Base-by-base conservation (phyloP, 495 filamentous ascomycete species). In the Penicillium canescens region DNA sequence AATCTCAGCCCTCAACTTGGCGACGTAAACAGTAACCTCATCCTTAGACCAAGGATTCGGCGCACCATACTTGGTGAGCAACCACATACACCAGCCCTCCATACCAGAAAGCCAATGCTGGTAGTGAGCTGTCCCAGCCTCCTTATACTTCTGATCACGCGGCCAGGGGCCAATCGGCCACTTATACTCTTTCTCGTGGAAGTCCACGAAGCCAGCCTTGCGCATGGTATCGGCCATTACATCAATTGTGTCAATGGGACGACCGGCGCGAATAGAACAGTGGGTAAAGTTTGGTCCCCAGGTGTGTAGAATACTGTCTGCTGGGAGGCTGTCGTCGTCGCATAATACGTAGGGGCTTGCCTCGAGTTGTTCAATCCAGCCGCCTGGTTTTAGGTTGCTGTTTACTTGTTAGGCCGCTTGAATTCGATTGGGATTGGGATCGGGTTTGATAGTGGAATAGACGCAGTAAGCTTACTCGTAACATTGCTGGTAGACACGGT, bases 321-420 rank as follows among this genome's bases (percentile, higher is more conserved):
- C 62, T 9, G 54, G 52, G 8, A 73, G 44, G 37, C 65, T 72
- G 37, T 63, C 62, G 58, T 82, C 79, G 55, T 79, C 75, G 44
- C 66, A 70, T 1, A 51, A 37, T 13, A 74, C 61, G 36, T 46
- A 31, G 39, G 67, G 61, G 41, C 59, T 51, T 4, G 76, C 52
- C 41, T 84, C 81, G 42, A 81, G 71, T 43, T 80, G 60, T 53
- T 85, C 82, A 28, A 82, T 65, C 65, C 75, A 83, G 20, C 76
- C 81, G 39, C 81, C 78, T 1, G 80, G 79, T 46, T 62, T 67
- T 6, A 66, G 56, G 35, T 59, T 57, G 6, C 56, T 59, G 20
- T 18, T 23, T 28, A 8, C 14, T 35, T 9, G 21, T 33, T 41
- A n/a, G 34, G 14, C 11, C 1, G 24, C 40, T 39, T 5, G 6